Evolutionary conservation across 805 yeast species (phyloP), one percentile per base, ranked within the genome.

Genomic region (Ogataea trehaloabstinens): DNA sequence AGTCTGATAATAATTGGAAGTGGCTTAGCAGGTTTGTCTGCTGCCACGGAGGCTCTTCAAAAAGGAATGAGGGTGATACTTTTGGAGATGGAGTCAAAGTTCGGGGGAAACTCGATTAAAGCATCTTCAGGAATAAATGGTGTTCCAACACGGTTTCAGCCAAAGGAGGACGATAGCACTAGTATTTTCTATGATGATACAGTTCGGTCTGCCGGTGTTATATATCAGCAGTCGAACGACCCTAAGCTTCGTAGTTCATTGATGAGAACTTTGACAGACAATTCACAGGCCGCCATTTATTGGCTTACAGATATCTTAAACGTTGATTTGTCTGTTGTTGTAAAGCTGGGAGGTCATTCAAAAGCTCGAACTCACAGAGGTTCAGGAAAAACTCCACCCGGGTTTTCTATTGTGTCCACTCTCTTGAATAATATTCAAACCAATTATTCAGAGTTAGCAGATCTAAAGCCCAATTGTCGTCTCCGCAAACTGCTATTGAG

Each of bases 331-430:
- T 73, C 84, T 6, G 67, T 80, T 12, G 83, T 86, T 10, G 74
- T 86, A n/a, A 75, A 85, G 50, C 61, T 86, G 30, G 95, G 95
- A 19, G 95, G 95, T 3, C 95, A 86, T 55, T 80, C 89, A 1
- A 77, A 71, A 35, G 80, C 87, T 16, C 70, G 95, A 58, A 86
- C 95, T 1, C 95, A 86, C 58, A 72, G 95, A 50, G 90, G 95
- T 1, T 73, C 76, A 35, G 83, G 77, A 44, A 72, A 78, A 15
- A 68, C 74, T 43, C 78, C 78, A 36, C 85, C 85, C 2, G 85
- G 85, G 1, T 76, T 75, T 75, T 81, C 85, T 6, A 76, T 80
- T 36, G 76, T 82, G 3, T 76, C 74, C 46, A 68, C 70, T 7
- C 58, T 79, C 29, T 59, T 74, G 51, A 78, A 76, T 41, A 66